phyloP scores from a whole-genome alignment of 371 early-diverging fungal species.

The Syncephalastrum racemosum region DNA sequence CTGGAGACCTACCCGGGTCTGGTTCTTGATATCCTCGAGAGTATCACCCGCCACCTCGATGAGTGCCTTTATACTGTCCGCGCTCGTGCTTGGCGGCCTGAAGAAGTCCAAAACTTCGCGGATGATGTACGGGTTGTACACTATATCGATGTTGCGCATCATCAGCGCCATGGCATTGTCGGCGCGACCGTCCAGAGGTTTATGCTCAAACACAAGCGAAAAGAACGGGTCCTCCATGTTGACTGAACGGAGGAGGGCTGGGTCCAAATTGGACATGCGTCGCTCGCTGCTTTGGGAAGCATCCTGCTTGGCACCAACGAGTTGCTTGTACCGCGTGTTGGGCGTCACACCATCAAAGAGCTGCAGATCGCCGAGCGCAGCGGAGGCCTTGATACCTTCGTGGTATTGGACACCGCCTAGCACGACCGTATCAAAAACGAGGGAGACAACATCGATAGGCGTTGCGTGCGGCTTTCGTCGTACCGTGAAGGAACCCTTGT shows the following conservation, averaged over 20 bases:
- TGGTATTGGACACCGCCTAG: slow-evolving; percentile 59
- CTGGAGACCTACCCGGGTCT: slow-evolving; percentile 86
- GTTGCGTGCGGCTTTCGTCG: slow-evolving; percentile 64
- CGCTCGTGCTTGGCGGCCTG: slow-evolving; percentile 77
- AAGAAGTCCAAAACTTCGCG: slow-evolving; percentile 81
- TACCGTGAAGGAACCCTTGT: slow-evolving; percentile 84
- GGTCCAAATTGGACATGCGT: slow-evolving; percentile 24
- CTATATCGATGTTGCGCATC: slow-evolving; percentile 90
- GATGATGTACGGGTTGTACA: slow-evolving; percentile 84
- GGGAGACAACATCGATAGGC: slow-evolving; percentile 56
- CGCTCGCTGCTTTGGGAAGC: background rate
- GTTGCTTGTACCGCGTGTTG: slow-evolving; percentile 75
- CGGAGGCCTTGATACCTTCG: slow-evolving; percentile 67
- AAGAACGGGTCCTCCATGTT: slow-evolving; percentile 76
- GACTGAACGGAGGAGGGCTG: slow-evolving; percentile 14
- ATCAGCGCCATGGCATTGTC: slow-evolving; percentile 83
- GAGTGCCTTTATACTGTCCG: slow-evolving; percentile 72
- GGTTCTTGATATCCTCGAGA: slow-evolving; percentile 85
- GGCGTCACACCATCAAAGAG: slow-evolving; percentile 80
- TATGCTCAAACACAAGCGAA: slow-evolving; percentile 77
- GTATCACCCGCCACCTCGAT: slow-evolving; percentile 87
- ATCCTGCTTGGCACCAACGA: slow-evolving; percentile 77
- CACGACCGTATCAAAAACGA: slow-evolving; percentile 69
- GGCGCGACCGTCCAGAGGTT: slow-evolving; percentile 84
- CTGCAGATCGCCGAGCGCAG: slow-evolving; percentile 77